Percentiles rank a stretch among this genome's conserved stretches.
Conservation (phyloP, 2,329 filamentous ascomycete genomes). For the Aspergillus sp. region DNA sequence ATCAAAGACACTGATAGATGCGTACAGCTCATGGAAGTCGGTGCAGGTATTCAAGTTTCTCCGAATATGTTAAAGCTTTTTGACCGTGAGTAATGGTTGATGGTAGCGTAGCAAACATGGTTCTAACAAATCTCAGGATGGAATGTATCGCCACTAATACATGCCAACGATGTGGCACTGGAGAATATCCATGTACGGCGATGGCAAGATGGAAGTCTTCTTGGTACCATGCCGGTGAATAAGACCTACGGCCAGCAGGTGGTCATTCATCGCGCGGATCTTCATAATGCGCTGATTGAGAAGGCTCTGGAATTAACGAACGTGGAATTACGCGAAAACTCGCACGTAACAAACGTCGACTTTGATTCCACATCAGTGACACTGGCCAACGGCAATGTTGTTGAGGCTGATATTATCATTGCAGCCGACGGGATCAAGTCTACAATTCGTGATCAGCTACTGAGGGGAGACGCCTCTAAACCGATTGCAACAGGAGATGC, state of each 20-base stretch:
- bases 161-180: conserved; percentile 33
- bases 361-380: conserved; percentile 31
- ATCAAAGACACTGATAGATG: conserved; percentile 4
- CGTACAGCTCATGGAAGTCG: conserved; percentile 52
- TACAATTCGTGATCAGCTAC: conserved; percentile 41
- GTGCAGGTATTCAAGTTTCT: conserved; percentile 78
- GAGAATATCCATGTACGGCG: conserved; percentile 37
- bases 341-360: conserved; percentile 25
- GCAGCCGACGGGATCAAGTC: conserved; percentile 58
- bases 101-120: background rate
- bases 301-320: conserved; percentile 29
- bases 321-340: conserved; percentile 31
- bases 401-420: conserved; percentile 49
- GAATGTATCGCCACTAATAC: conserved; percentile 34
- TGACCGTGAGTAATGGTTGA: conserved; percentile 47
- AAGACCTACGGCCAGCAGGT: conserved; percentile 35
- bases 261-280: conserved; percentile 37
- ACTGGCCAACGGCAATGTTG: conserved; percentile 24
- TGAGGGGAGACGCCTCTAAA: conserved; percentile 28
- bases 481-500: conserved; percentile 63
- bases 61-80: conserved; percentile 78
- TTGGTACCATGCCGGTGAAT: conserved; percentile 35
- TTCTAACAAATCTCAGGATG: conserved; percentile 27
- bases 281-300: conserved; percentile 34
- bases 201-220: conserved; percentile 34